These are phyloP conservation scores for Thalassiosira mediterranea DNA, from an alignment of 352 stramenopile genomes.

Conservation along the genomic window DNA sequence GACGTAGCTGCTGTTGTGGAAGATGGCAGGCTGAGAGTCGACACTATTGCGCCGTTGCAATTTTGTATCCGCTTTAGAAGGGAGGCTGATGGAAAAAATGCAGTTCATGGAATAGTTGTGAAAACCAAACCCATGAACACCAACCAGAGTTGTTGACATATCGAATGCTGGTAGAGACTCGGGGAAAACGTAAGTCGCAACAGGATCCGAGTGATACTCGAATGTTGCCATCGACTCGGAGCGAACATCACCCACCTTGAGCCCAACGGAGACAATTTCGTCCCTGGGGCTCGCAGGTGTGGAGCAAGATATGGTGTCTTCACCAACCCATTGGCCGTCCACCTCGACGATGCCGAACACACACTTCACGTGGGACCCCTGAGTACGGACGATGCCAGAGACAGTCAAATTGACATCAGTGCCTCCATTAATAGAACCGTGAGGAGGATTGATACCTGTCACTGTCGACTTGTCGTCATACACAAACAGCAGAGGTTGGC, in stretches of 20 bases:
- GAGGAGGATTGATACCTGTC: conserved; percentile 10
- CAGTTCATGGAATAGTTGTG: conserved; percentile 16
- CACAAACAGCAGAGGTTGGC: conserved; percentile 18
- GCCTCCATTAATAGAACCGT: conserved; percentile 27
- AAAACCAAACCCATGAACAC: conserved; percentile 21
- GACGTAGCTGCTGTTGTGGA: conserved; percentile 26
- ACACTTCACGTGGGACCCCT: conserved; percentile 9
- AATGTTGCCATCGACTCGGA: conserved; percentile 26
- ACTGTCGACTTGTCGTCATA: conserved; percentile 40
- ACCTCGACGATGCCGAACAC: conserved; percentile 31
- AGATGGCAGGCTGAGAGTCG: conserved; percentile 13
- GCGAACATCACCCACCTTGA: conserved; percentile 17
- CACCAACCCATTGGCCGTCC: conserved; percentile 14
- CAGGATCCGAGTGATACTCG: conserved; percentile 16
- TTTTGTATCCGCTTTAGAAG: conserved; percentile 12
- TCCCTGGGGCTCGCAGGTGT: conserved; percentile 19
- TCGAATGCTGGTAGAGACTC: conserved; percentile 29
- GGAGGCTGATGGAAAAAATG: conserved; percentile 19
- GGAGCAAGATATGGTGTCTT: conserved; percentile 16
- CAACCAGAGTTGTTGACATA: conserved; percentile 8
- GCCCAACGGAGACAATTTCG: conserved; percentile 17
- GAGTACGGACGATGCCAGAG: background rate
- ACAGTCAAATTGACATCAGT: conserved; percentile 25
- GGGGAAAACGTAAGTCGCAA: conserved; percentile 16
- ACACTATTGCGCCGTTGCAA: background rate